Conservation (phyloP, 768 basidiomycete species). For the Sarcomyxa edulis region DNA sequence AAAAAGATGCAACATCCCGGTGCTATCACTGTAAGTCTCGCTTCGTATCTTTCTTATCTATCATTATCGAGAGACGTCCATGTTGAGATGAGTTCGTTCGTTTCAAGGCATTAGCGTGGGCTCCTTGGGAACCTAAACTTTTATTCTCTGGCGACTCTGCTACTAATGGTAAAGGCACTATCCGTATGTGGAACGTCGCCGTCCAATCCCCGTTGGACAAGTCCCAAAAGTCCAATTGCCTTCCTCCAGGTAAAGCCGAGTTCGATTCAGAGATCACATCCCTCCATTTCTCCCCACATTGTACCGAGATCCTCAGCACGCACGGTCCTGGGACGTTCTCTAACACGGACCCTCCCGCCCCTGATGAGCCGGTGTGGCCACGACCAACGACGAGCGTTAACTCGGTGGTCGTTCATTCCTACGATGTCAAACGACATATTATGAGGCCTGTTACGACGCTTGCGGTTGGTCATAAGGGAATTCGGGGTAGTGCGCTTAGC, state of each 20-base stretch:
- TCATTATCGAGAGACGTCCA: constrained; percentile 45
- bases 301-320: constrained; percentile 82
- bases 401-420: constrained; percentile 46
- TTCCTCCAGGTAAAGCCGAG: constrained; percentile 38
- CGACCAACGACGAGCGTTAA: constrained; percentile 20
- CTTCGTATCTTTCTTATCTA: too few relatives aligned
- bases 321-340: constrained; percentile 39
- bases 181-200: constrained; percentile 52
- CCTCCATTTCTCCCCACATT: constrained; percentile 71
- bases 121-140: constrained; percentile 79
- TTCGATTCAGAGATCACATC: constrained; percentile 60
- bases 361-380: background rate
- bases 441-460: constrained; percentile 49
- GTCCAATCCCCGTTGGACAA: constrained; percentile 29
- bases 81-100: constrained; percentile 4
- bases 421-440: too few relatives aligned
- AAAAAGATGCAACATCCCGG: constrained; percentile 71
- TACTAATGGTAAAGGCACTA: constrained; percentile 33
- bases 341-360: constrained; percentile 5
- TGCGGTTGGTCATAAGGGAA: constrained; percentile 38
- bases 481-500: constrained; percentile 54
- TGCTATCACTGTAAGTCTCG: constrained; percentile 43
- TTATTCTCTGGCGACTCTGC: constrained; percentile 66
- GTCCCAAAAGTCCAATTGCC: constrained; percentile 30
- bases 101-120: constrained; percentile 78